phyloP scores from a whole-genome alignment of 495 filamentous ascomycete species.

The Aspergillus funiculosus region DNA sequence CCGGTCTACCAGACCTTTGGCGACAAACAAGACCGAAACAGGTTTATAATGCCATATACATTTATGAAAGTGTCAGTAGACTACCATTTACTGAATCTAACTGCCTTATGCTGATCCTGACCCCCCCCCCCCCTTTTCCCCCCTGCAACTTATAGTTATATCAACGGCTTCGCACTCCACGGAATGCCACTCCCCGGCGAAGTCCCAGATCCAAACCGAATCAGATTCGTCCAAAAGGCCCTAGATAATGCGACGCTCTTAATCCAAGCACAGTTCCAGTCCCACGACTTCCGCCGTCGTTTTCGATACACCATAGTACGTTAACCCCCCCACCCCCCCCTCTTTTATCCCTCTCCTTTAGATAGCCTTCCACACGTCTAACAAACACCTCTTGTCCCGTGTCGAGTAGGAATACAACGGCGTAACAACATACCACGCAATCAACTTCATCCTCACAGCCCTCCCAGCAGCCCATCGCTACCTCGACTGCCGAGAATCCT shows the following conservation, averaged over 20 bases:
- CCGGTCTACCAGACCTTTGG: slow-evolving; percentile 1
- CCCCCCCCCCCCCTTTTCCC: too few relatives aligned
- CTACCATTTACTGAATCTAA: too few relatives aligned
- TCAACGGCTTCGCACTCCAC: slow-evolving; percentile 1
- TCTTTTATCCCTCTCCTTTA: too few relatives aligned
- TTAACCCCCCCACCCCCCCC: too few relatives aligned
- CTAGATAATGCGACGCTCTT: slow-evolving; percentile 1
- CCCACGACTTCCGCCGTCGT: not conserved
- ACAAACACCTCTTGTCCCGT: not conserved
- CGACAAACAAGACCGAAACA: slow-evolving; percentile 2
- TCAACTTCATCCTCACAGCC: not conserved
- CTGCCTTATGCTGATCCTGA: too few relatives aligned
- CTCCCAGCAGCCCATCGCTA: not conserved
- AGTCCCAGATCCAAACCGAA: not conserved
- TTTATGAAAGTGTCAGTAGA: slow-evolving; percentile 3
- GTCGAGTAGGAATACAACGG: not conserved
- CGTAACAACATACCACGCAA: not conserved
- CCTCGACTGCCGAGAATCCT: not conserved
- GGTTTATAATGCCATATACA: slow-evolving; percentile 3
- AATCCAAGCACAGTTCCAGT: slow-evolving; percentile 1
- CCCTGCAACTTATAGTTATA: not conserved
- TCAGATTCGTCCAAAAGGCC: not conserved
- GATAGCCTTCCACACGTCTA: too few relatives aligned
- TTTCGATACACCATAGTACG: not conserved
- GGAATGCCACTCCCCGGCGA: not conserved